Evolutionary conservation across 371 early-diverging fungal species (phyloP).

Genomic region (Apophysomyces variabilis): DNA sequence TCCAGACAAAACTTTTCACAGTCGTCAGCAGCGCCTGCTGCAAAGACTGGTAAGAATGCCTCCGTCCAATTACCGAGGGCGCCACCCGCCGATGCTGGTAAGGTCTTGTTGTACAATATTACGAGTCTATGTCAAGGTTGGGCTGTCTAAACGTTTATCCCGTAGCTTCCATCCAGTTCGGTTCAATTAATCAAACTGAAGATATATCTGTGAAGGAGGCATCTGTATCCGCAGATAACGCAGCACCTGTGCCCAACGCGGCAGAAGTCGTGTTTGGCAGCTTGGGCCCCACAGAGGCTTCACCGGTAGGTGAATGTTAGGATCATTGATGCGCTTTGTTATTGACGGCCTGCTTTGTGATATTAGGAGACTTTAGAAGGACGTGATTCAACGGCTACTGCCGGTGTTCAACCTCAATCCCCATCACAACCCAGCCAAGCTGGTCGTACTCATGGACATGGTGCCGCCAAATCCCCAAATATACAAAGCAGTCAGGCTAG

Average conservation of each 20-base stretch:
- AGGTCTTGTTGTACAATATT: constrained; percentile 13
- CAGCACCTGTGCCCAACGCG: constrained; percentile 25
- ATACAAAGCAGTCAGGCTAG: constrained; percentile 34
- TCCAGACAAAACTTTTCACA: constrained; percentile 11
- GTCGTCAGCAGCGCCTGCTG: constrained; percentile 15
- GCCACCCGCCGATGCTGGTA: constrained; percentile 45
- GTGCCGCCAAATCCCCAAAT: constrained; percentile 37
- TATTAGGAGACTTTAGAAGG: constrained; percentile 11
- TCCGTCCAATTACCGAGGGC: constrained; percentile 52
- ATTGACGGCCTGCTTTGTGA: no score
- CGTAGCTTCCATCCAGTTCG: constrained; percentile 58
- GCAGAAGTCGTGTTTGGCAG: constrained; percentile 52
- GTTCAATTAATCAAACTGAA: constrained; percentile 54
- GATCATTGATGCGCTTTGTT: not conserved
- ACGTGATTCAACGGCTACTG: constrained; percentile 25
- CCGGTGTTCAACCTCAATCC: constrained; percentile 1
- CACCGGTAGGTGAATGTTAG: constrained; percentile 31
- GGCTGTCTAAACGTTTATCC: not conserved
- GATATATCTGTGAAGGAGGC: constrained; percentile 25
- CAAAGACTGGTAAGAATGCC: constrained; percentile 27
- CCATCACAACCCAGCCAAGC: constrained; percentile 9
- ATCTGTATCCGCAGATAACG: constrained; percentile 19
- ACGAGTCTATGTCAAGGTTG: not conserved
- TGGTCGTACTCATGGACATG: constrained; percentile 24
- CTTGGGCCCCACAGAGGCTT: constrained; percentile 39